phyloP scores from a whole-genome alignment of 1,284 basidiomycete genomes.

The Sparassis latifolia region DNA sequence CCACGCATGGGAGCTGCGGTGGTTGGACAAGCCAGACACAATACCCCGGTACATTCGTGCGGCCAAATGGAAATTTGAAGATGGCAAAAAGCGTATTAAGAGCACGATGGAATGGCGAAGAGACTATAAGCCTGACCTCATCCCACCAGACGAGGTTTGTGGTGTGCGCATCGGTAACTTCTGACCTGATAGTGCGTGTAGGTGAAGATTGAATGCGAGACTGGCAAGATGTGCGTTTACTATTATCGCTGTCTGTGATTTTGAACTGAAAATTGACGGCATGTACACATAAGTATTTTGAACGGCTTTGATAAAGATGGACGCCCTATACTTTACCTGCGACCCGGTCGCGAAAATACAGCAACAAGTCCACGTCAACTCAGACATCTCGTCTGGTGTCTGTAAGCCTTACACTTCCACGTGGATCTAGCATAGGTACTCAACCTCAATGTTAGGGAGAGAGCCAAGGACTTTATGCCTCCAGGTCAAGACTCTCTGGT shows the following conservation, averaged over 20 bases:
- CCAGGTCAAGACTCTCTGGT: conserved; percentile 74
- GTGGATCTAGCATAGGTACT: background rate
- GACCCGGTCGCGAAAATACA: conserved; percentile 79
- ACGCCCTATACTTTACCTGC: conserved; percentile 79
- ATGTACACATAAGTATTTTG: conserved; percentile 45
- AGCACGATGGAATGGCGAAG: conserved; percentile 77
- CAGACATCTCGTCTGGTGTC: conserved; percentile 74
- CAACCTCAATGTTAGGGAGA: conserved; percentile 47
- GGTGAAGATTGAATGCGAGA: conserved; percentile 71
- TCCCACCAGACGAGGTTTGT: conserved; percentile 63
- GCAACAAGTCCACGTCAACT: conserved; percentile 70
- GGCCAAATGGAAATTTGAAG: conserved; percentile 73
- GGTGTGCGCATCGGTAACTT: conserved; percentile 9
- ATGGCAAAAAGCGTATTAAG: conserved; percentile 73
- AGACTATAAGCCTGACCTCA: conserved; percentile 77
- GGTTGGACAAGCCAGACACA: conserved; percentile 69
- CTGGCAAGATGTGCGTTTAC: conserved; percentile 76
- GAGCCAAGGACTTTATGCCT: conserved; percentile 83
- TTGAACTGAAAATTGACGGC: background rate
- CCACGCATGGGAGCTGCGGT: conserved; percentile 68
- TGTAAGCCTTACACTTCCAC: conserved; percentile 46
- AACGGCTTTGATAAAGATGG: conserved; percentile 82
- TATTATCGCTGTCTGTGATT: background rate
- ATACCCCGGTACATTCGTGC: conserved; percentile 80
- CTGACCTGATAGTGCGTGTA: conserved; percentile 9